Base-by-base conservation (phyloP, 805 yeast species). In the Lipomyces kockii region DNA sequence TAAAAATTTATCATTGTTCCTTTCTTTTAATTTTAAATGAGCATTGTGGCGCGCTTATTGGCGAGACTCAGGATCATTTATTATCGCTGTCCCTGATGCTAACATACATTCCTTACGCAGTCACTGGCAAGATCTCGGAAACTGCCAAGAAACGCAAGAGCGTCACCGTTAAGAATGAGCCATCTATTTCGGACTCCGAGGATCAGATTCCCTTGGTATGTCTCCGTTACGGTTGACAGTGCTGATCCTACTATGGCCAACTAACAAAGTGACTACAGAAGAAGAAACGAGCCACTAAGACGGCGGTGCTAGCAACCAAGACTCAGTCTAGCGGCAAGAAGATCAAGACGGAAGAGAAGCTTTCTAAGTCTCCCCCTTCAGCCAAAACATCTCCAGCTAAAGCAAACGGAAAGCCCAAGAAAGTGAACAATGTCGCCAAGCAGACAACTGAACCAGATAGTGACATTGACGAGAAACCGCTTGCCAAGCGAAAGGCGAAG, bases 151-250 rank as follows among this genome's bases (percentile, higher is more conserved):
- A 63, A 35, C 54, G 66, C 43, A 59, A 43, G 49, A n/a, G 22
- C 0, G 49, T 43, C 37, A 37, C 39, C 12, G 61, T 49, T n/a
- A 52, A 58, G 29, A 54, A 52, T 6, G 62, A 63, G 25, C 37
- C 51, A 5, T 54, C 53, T 22, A 34, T 12, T 37, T 37, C 20
- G 49, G 9, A 6, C 22, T 8, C 20, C 20, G 49, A 43, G n/a
- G 49, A 43, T 39, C 61, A 56, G 17, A 43, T 60, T 17, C 67
- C 67, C 11, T 64, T 64, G 64, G 66, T 63, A 63, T 25, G 62
- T 22, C 43, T 20, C 7, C 2, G 7, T 37, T 14, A 17, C 29
- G 34, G 11, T 34, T 58, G 53, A 5, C 32, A 29, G 32, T 29
- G 32, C 32, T 12, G 43, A 12, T 8, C 3, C 49, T 22, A 5